These are phyloP conservation scores for Scleroderma bovista DNA, from an alignment of 768 basidiomycete species.

Conservation along the genomic window DNA sequence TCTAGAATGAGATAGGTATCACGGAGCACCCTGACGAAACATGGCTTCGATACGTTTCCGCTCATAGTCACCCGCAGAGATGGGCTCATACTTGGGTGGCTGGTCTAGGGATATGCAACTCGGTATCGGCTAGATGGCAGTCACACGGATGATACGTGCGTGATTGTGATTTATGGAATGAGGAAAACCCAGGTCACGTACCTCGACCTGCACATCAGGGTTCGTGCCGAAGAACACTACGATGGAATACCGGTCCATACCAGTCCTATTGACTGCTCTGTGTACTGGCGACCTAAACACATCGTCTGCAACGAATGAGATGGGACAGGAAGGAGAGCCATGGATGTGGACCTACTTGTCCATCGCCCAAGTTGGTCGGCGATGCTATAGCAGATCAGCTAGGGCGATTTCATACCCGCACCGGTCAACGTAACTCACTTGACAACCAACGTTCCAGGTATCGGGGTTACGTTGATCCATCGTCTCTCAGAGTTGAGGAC, in stretches of 20 bases:
- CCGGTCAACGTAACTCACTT: conserved; percentile 47
- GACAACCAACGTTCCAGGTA: conserved; percentile 76
- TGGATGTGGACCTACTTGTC: conserved; percentile 56
- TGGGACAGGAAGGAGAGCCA: no score
- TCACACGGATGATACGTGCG: neutral
- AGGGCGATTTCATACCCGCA: conserved; percentile 4
- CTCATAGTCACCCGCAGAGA: conserved; percentile 83
- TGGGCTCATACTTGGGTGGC: conserved; percentile 63
- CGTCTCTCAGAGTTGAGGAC: conserved; percentile 68
- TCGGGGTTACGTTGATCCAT: conserved; percentile 81
- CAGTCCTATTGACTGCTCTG: conserved; percentile 74
- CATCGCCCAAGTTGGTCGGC: conserved; percentile 87
- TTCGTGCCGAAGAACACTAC: conserved; percentile 90
- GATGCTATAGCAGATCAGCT: conserved; percentile 45
- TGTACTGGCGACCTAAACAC: conserved; percentile 89
- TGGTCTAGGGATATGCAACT: conserved; percentile 45
- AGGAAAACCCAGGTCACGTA: conserved; percentile 24
- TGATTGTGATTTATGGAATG: no score
- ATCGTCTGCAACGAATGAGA: conserved; percentile 48
- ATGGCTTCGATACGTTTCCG: conserved; percentile 58
- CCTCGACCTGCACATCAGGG: conserved; percentile 77
- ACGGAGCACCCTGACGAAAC: conserved; percentile 8
- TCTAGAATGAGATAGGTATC: neutral
- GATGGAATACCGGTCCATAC: conserved; percentile 71
- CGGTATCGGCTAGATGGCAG: conserved; percentile 31